These are phyloP conservation scores for Podaxis carcinomalis DNA, from an alignment of 768 basidiomycete species.

Conservation along the genomic window DNA sequence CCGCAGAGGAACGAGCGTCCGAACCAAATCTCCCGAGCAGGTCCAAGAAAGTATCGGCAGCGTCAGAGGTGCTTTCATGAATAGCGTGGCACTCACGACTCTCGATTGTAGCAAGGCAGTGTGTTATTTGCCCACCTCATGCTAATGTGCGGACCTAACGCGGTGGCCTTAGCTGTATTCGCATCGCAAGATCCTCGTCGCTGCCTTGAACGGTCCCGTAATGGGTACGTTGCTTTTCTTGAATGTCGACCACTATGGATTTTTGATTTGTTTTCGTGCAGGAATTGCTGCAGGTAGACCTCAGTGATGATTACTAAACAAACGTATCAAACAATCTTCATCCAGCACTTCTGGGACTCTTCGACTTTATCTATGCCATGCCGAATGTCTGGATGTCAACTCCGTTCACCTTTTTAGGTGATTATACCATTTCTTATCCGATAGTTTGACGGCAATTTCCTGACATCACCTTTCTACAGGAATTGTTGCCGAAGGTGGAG, in stretches of 20 bases:
- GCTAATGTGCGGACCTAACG: background rate
- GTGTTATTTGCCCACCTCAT: conserved; percentile 15
- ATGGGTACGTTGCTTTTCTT: conserved; percentile 44
- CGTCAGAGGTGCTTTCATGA: conserved; percentile 43
- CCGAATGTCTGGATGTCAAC: conserved; percentile 58
- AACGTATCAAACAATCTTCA: background rate
- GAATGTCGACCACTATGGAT: background rate
- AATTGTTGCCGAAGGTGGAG: conserved; percentile 63
- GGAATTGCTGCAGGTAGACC: conserved; percentile 61
- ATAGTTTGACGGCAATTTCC: background rate
- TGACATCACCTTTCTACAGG: conserved; percentile 30
- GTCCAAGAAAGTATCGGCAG: conserved; percentile 18
- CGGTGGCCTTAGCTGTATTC: conserved; percentile 46
- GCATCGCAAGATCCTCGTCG: conserved; percentile 66
- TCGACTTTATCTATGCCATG: conserved; percentile 70
- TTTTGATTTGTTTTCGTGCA: conserved; percentile 17
- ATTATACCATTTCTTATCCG: background rate
- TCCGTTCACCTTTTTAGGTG: conserved; percentile 66
- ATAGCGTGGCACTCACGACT: conserved; percentile 44
- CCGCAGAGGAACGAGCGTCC: conserved; percentile 57
- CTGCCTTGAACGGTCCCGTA: conserved; percentile 70
- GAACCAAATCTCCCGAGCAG: conserved; percentile 18
- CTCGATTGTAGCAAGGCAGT: conserved; percentile 67
- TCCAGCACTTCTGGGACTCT: conserved; percentile 63
- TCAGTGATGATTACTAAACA: background rate